phyloP scores from a whole-genome alignment of 164 flowering plant species.

The Euptelea pleiosperma region DNA sequence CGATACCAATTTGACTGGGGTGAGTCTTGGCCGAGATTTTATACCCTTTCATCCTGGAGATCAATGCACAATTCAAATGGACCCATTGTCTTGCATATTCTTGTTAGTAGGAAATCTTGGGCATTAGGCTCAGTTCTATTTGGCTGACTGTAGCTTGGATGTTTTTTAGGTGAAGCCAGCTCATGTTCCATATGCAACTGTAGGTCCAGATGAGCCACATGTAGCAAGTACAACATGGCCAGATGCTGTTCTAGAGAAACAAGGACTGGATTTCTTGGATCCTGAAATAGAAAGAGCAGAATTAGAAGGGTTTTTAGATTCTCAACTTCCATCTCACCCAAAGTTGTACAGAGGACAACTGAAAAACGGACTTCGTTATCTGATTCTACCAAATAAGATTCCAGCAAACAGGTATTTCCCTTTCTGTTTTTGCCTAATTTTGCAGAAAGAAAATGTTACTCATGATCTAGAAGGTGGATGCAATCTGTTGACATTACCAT shows the following conservation, averaged over 20 bases:
- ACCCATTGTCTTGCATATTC: background rate
- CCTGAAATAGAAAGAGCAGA: constrained; percentile 41
- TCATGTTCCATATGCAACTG: constrained; percentile 55
- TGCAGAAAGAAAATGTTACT: background rate
- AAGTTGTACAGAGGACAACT: constrained; percentile 82
- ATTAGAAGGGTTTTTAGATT: constrained; percentile 54
- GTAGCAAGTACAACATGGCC: constrained; percentile 88
- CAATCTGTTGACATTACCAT: too few relatives aligned
- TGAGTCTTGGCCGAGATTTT: too few relatives aligned
- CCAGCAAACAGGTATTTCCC: constrained; percentile 81
- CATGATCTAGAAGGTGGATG: too few relatives aligned
- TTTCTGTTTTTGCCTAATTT: constrained; percentile 1
- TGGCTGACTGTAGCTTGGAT: constrained; percentile 5
- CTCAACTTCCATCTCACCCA: constrained; percentile 88
- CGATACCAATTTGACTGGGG: too few relatives aligned
- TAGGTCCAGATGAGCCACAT: constrained; percentile 99
- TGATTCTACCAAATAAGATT: constrained; percentile 91
- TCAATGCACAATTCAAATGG: background rate
- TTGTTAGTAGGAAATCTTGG: background rate
- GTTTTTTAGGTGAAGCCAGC: constrained; percentile 36
- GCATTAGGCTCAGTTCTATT: constrained; percentile 4
- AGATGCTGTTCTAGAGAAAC: constrained; percentile 67
- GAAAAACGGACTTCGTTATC: constrained; percentile 88
- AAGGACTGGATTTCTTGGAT: constrained; percentile 42
- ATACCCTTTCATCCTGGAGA: too few relatives aligned